Percentiles rank a stretch among this genome's conserved stretches.
Evolutionary conservation across 2,329 filamentous ascomycete genomes (phyloP).

Genomic region (Cladosporium austrohemisphaericum): DNA sequence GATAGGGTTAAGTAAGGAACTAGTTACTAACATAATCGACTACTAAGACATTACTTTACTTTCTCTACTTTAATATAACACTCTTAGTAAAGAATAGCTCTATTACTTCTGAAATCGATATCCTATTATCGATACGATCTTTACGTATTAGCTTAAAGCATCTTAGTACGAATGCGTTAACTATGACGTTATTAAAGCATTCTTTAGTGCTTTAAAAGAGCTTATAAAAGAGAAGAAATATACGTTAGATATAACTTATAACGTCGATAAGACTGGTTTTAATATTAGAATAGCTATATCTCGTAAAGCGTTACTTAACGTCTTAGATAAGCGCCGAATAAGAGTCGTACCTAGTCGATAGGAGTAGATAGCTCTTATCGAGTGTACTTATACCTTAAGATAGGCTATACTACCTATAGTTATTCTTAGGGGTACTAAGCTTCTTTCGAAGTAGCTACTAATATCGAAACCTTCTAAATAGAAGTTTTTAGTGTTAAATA

Average conservation of each 20-base stretch:
- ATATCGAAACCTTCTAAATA: not conserved
- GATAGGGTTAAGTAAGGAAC: not conserved
- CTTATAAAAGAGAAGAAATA: not conserved
- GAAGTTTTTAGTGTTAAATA: not conserved
- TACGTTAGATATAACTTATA: not conserved
- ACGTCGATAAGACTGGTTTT: not conserved
- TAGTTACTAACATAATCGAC: not conserved
- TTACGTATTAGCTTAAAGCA: constrained; percentile 2
- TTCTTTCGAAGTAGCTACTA: not conserved
- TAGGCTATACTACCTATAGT: not conserved
- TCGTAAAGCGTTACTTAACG: too few species aligned
- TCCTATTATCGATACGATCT: constrained; percentile 7
- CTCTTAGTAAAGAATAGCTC: constrained; percentile 13
- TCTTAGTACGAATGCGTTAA: not conserved
- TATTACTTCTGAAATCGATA: constrained; percentile 10
- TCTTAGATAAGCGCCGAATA: too few species aligned
- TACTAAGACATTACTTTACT: not conserved
- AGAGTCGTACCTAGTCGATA: not conserved
- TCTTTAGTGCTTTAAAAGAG: constrained; percentile 10
- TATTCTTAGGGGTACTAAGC: not conserved
- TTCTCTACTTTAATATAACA: not conserved
- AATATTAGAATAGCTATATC: too few species aligned
- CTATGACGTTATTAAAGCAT: constrained; percentile 7
- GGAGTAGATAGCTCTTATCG: not conserved
- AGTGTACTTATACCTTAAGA: not conserved